Evolutionary conservation across 805 yeast genomes (phyloP).

Genomic region (Teunomyces funiuensis): DNA sequence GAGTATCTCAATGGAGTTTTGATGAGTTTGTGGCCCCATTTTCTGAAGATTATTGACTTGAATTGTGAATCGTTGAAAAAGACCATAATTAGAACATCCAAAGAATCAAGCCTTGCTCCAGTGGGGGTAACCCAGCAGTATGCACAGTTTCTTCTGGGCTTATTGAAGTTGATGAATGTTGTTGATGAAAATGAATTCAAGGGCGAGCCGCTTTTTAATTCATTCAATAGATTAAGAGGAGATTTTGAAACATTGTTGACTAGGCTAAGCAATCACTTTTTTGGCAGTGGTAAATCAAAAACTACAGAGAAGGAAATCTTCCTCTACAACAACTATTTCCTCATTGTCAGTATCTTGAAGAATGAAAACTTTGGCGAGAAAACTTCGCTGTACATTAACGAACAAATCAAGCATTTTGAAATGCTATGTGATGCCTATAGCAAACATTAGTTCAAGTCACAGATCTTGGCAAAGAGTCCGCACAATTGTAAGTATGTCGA

Average conservation of each 20-base stretch:
- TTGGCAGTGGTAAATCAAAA: slow-evolving; percentile 31
- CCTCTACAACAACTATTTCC: slow-evolving; percentile 68
- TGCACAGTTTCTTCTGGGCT: slow-evolving; percentile 67
- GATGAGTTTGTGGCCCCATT: slow-evolving; percentile 81
- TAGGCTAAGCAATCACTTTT: slow-evolving; percentile 53
- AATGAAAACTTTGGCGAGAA: slow-evolving; percentile 31
- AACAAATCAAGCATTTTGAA: slow-evolving; percentile 40
- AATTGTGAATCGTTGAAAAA: slow-evolving; percentile 73
- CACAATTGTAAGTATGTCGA: slow-evolving; percentile 82
- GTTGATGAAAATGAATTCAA: slow-evolving; percentile 27
- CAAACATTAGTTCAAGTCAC: slow-evolving; percentile 20
- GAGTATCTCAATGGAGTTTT: slow-evolving; percentile 66
- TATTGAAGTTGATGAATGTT: slow-evolving; percentile 50
- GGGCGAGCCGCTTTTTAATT: slow-evolving; percentile 72
- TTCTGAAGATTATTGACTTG: slow-evolving; percentile 71
- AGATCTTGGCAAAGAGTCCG: slow-evolving; percentile 69
- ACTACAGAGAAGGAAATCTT: slow-evolving; percentile 62
- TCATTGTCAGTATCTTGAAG: slow-evolving; percentile 56
- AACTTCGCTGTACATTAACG: slow-evolving; percentile 27
- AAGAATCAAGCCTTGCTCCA: slow-evolving; percentile 38
- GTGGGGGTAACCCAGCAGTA: slow-evolving; percentile 74
- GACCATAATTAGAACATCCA: slow-evolving; percentile 34
- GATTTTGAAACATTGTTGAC: slow-evolving; percentile 81
- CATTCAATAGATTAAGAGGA: slow-evolving; percentile 66
- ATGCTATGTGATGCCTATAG: slow-evolving; percentile 41